phyloP scores from a whole-genome alignment of 2,329 filamentous ascomycete species.

The Cordyceps javanica region DNA sequence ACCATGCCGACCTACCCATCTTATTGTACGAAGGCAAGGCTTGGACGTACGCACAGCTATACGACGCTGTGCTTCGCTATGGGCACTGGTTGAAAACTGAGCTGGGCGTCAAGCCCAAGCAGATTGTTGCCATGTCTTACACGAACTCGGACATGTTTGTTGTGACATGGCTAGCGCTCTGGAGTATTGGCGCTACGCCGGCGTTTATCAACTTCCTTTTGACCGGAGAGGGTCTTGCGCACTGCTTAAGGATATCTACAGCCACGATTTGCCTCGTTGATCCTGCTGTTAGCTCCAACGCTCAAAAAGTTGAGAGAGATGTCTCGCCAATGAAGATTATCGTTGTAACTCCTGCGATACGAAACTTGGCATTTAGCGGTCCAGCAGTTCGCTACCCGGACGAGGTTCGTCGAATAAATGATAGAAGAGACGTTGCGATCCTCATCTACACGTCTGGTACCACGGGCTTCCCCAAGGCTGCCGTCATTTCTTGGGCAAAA shows the following conservation, averaged over 20 bases:
- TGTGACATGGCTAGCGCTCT: slow-evolving; percentile 70
- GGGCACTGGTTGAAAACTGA: slow-evolving; percentile 66
- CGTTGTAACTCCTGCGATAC: neutral
- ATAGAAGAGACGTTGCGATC: slow-evolving; percentile 41
- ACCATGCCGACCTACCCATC: slow-evolving; percentile 43
- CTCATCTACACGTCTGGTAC: slow-evolving; percentile 76
- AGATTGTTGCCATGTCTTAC: slow-evolving; percentile 76
- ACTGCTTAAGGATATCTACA: slow-evolving; percentile 66
- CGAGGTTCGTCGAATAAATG: neutral
- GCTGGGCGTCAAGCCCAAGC: slow-evolving; percentile 58
- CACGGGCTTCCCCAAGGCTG: slow-evolving; percentile 68
- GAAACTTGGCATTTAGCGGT: neutral
- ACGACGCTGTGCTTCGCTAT: slow-evolving; percentile 64
- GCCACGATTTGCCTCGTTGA: slow-evolving; percentile 68
- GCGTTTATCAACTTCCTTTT: slow-evolving; percentile 89
- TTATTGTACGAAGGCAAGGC: slow-evolving; percentile 61
- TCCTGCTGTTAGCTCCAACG: slow-evolving; percentile 43
- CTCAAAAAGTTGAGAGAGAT: slow-evolving; percentile 52
- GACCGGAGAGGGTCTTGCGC: slow-evolving; percentile 60
- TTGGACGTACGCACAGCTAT: slow-evolving; percentile 69
- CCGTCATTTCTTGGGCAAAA: slow-evolving; percentile 62
- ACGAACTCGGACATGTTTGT: slow-evolving; percentile 76
- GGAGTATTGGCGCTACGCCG: slow-evolving; percentile 75
- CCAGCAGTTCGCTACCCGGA: neutral
- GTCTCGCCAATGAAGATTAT: slow-evolving; percentile 27